Conservation (phyloP, 2,329 filamentous ascomycete genomes). For the Neurospora sp. region DNA sequence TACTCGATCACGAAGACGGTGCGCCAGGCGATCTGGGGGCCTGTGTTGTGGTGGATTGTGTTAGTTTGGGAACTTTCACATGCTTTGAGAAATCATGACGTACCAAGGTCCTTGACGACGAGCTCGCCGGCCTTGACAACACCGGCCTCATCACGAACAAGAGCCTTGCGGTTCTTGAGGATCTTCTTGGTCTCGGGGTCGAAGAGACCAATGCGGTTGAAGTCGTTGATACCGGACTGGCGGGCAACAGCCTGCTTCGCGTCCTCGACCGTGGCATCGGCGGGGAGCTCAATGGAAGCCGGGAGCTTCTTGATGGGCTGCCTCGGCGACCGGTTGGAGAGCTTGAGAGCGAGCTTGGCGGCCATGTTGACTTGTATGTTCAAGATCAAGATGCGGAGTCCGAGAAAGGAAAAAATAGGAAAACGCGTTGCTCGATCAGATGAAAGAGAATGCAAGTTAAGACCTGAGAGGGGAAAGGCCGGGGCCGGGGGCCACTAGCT, state of each 20-base stretch:
- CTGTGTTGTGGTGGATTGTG: slow-evolving; percentile 32
- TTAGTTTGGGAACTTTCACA: background rate
- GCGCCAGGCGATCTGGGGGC: slow-evolving; percentile 82
- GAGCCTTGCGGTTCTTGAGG: slow-evolving; percentile 50
- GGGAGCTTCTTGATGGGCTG: slow-evolving; percentile 47
- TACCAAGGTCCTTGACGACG: slow-evolving; percentile 90
- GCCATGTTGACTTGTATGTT: slow-evolving; percentile 9
- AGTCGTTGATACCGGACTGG: slow-evolving; percentile 40
- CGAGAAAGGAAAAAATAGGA: background rate
- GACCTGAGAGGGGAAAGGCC: background rate
- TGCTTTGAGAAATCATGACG: slow-evolving; percentile 16
- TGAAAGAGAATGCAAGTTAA: background rate
- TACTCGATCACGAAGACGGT: slow-evolving; percentile 96
- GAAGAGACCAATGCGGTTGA: slow-evolving; percentile 53
- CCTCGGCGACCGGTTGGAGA: slow-evolving; percentile 37
- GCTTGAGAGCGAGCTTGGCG: slow-evolving; percentile 28
- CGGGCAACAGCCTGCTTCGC: slow-evolving; percentile 47
- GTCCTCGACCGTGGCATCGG: slow-evolving; percentile 48
- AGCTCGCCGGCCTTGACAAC: slow-evolving; percentile 47
- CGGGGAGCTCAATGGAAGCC: slow-evolving; percentile 35
- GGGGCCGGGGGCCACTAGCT: background rate
- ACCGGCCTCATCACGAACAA: slow-evolving; percentile 37
- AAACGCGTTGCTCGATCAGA: background rate
- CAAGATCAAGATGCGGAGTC: background rate
- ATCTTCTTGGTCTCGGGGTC: slow-evolving; percentile 52